These are phyloP conservation scores for Microsporum audouinii DNA, from an alignment of 2,329 filamentous ascomycete species.

Conservation along the genomic window DNA sequence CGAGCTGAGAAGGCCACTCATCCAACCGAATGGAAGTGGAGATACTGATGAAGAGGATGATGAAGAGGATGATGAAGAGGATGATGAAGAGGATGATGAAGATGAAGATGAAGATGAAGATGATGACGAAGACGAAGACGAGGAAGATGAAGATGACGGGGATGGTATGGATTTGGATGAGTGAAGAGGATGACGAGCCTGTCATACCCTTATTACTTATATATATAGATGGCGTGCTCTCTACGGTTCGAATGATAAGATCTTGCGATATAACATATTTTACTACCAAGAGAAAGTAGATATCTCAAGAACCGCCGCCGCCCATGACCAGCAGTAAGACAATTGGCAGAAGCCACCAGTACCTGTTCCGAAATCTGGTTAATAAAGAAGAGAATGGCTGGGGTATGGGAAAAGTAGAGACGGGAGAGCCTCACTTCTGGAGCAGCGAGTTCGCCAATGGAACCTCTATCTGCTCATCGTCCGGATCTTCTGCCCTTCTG, in stretches of 20 bases:
- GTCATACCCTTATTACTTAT: not conserved
- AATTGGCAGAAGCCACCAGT: constrained; percentile 39
- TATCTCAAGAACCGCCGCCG: constrained; percentile 23
- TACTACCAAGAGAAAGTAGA: not conserved
- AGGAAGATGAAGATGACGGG: not conserved
- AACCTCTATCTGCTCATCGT: constrained; percentile 27
- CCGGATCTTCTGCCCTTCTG: constrained; percentile 25
- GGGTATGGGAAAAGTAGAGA: not conserved
- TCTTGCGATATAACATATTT: not conserved
- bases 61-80: not conserved
- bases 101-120: not conserved
- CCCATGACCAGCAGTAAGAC: constrained; percentile 32
- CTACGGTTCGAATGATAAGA: not conserved
- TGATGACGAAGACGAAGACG: not conserved
- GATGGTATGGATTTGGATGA: constrained; percentile 5
- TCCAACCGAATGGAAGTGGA: not conserved
- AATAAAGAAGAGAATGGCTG: not conserved
- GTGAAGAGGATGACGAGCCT: not conserved
- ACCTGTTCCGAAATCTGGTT: constrained; percentile 21
- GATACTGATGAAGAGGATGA: not conserved
- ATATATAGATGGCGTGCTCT: not conserved
- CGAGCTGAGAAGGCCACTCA: not conserved
- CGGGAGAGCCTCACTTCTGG: constrained; percentile 21
- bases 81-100: not conserved
- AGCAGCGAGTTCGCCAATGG: constrained; percentile 33